A percentile compares a stretch with the other conserved stretches of the same genome.
Conservation (phyloP, 768 basidiomycete genomes). For the Rhizopogon rudus region DNA sequence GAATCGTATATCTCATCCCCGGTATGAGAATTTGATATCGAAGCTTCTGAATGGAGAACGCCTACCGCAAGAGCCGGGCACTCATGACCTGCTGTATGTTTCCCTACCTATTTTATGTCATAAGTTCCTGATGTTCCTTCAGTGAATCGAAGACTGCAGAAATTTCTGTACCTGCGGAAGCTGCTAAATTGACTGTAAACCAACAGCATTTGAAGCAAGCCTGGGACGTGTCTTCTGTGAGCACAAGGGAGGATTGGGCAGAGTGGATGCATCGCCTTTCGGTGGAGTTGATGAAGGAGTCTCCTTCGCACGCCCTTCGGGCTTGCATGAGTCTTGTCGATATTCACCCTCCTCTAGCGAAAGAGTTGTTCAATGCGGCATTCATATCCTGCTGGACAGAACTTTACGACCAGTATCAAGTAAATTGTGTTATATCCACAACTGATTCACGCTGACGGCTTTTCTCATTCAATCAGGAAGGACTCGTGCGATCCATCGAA, state of each 20-base stretch:
- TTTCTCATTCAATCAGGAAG: conserved; percentile 55
- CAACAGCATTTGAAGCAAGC: conserved; percentile 96
- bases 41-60: conserved; percentile 91
- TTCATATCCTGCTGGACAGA: conserved; percentile 98
- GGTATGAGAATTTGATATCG: conserved; percentile 84
- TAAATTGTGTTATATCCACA: conserved; percentile 21
- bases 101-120: not conserved
- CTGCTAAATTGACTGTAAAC: conserved; percentile 88
- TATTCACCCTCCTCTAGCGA: conserved; percentile 83
- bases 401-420: conserved; percentile 95
- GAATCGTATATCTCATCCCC: conserved; percentile 71
- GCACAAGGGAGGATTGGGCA: conserved; percentile 83
- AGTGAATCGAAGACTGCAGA: conserved; percentile 64
- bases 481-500: conserved; percentile 88
- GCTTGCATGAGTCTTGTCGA: conserved; percentile 95
- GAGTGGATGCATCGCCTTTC: conserved; percentile 94
- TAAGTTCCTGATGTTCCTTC: conserved; percentile 19
- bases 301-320: conserved; percentile 95
- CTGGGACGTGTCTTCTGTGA: conserved; percentile 82
- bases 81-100: conserved; percentile 62
- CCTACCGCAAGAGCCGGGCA: conserved; percentile 78
- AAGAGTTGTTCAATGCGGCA: conserved; percentile 95
- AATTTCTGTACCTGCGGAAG: conserved; percentile 79
- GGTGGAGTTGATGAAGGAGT: conserved; percentile 96
- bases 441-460: conserved; percentile 5